Base-by-base conservation (phyloP, 805 yeast genomes). In the Ogataea parapolymorpha region DNA sequence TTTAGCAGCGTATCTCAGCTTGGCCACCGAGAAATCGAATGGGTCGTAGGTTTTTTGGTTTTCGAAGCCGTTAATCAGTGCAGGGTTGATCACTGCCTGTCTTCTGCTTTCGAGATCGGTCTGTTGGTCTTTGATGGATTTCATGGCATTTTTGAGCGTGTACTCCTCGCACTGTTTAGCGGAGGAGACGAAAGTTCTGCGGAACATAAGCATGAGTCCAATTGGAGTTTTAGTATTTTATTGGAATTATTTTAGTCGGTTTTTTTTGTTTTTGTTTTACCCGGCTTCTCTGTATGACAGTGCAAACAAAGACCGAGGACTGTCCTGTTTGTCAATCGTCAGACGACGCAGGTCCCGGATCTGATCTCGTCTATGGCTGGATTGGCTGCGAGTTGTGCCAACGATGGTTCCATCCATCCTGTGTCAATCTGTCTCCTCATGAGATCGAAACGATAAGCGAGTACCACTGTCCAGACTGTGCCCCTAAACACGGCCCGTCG, bases 21-120 rank as follows among this genome's bases (percentile, higher is more conserved):
- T 77, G 33, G 81, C 77, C 54, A 78, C 62, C 23, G 85, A 75
- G 53, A 87, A 86, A 61, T 86, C 95, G 63, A 81, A 82, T 37
- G 96, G 93, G 52, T 85, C 91, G 58, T 88, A 88, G 0, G 78
- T 74, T 4, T 74, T 65, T 35, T 77, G 78, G 4, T 65, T 64
- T 12, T 60, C 66, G 57, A 82, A 79, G 41, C 62, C 71, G 54
- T 67, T 72, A 26, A 72, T 62, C 44, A 75, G 70, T 8, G 49
- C 42, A 36, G 67, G 62, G 48, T 64, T 62, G 37, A 67, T 46
- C 8, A 48, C 15, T 17, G 46, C 42, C 26, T 44, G 48, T 55
- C 60, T 32, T 49, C 58, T 39, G 25, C 49, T 26, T 39, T 52
- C 34, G 39, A 46, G 16, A 22, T 45, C 46, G n/a, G 42, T 32